These are phyloP conservation scores for Fusarium sacchari DNA, from an alignment of 2,329 filamentous ascomycete genomes.

Conservation along the genomic window DNA sequence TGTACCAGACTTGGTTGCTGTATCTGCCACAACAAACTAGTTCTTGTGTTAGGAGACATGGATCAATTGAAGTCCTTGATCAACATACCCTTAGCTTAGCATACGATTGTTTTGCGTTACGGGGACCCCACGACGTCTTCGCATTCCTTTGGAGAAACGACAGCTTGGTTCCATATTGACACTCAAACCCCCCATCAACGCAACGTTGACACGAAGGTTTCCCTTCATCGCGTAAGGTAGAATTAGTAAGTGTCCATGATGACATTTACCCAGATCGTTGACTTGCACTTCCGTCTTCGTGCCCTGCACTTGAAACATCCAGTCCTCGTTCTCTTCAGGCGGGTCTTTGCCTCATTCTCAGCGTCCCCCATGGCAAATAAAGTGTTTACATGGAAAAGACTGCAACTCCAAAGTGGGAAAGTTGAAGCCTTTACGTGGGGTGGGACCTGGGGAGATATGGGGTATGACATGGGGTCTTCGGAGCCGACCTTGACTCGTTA, in stretches of 20 bases:
- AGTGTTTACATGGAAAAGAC: constrained; percentile 1
- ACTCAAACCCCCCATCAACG: constrained; percentile 56
- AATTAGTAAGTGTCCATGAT: constrained; percentile 4
- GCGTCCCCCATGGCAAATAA: constrained; percentile 27
- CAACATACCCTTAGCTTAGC: constrained; percentile 35
- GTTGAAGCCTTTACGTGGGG: constrained; percentile 25
- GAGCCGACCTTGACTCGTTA: background rate
- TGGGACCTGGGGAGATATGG: background rate
- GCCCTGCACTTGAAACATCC: constrained; percentile 61
- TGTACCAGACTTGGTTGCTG: constrained; percentile 14
- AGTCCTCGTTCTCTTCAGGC: constrained; percentile 51
- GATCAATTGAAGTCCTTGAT: background rate
- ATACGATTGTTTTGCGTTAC: constrained; percentile 32
- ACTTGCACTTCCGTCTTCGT: constrained; percentile 58
- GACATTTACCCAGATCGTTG: background rate
- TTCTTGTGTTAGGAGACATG: background rate
- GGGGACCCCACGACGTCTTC: constrained; percentile 48
- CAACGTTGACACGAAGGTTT: constrained; percentile 62
- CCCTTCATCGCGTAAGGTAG: constrained; percentile 57
- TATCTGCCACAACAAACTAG: constrained; percentile 38
- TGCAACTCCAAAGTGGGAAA: constrained; percentile 34
- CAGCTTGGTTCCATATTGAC: constrained; percentile 58
- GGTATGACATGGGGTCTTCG: background rate
- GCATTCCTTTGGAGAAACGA: constrained; percentile 61
- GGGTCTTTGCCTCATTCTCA: constrained; percentile 34